Evolutionary conservation across 2,329 filamentous ascomycete genomes (phyloP), one percentile per base, ranked within the genome.

Genomic region (Penicillium sp.): DNA sequence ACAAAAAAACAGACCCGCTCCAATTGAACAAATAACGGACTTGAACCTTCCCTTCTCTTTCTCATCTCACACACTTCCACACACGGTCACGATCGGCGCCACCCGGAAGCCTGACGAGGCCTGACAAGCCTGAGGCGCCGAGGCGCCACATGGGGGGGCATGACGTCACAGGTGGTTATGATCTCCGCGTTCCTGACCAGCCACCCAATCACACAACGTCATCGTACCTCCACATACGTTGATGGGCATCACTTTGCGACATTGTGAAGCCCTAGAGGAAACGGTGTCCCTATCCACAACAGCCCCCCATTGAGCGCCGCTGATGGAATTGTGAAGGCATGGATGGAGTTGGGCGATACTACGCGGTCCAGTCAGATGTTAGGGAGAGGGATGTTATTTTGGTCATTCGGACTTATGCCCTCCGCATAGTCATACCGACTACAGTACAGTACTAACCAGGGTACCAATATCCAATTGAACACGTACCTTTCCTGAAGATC

Each of bases 101-200:
- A 61, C 47, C 26, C 51, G 33, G 53, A 57, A 56, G 40, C 37
- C 40, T 55, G 15, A 49, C 44, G 15, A 13, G 5, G 45, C 45
- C 45, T 47, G 3, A 47, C 38, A 8, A 17, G 44, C 22, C 26
- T 44, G 38, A 44, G 56, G 63, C 61, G 19, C 13, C 17, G 17
- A 65, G 56, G 61, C 63, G 40, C 61, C 37, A 60, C 45, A 47
- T 56, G 58, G 40, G 17, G 44, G 38, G n/a, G 6, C 2, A 38
- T 65, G 63, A 63, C 55, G 64, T 64, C 64, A 64, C 44, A n/a
- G 22, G 22, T 12, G n/a, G 22, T 17, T 24, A 53, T 30, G 9
- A n/a, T 55, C 37, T 53, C 56, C 57, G 44, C 58, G 61, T 63
- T 65, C 61, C 61, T 63, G 53, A 35, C 33, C 7, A 7, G 37